Conservation (phyloP, 495 filamentous ascomycete species). For the Platismatia glauca region DNA sequence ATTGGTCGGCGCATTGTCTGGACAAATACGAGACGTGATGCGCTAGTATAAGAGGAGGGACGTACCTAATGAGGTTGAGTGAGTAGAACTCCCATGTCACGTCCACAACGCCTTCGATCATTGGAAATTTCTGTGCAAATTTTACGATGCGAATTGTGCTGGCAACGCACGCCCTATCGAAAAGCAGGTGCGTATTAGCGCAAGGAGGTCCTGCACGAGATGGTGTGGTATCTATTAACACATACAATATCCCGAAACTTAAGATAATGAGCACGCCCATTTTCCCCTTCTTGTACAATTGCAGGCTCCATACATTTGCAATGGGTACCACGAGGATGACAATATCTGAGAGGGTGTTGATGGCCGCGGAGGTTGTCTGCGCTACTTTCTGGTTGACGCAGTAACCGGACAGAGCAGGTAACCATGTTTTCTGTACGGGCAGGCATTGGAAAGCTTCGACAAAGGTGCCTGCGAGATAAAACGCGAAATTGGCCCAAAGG, state of each 20-base stretch:
- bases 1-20: not conserved
- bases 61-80: slow-evolving; percentile 9
- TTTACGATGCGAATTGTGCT: slow-evolving; percentile 1
- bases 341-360: slow-evolving; percentile 19
- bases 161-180: slow-evolving; percentile 6
- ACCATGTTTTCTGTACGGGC: slow-evolving; percentile 33
- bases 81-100: slow-evolving; percentile 11
- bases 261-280: slow-evolving; percentile 16
- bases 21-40: not conserved
- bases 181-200: not conserved
- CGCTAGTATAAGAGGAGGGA: not conserved
- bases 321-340: slow-evolving; percentile 20
- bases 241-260: slow-evolving; percentile 13
- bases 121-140: not conserved
- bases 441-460: slow-evolving; percentile 32
- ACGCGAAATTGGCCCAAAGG: slow-evolving; percentile 30
- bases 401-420: slow-evolving; percentile 24
- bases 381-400: slow-evolving; percentile 29
- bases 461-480: slow-evolving; percentile 26
- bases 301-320: slow-evolving; percentile 14
- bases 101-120: not conserved
- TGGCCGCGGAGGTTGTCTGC: slow-evolving; percentile 13
- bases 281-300: slow-evolving; percentile 16
- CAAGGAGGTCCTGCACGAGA: not conserved
- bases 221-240: not conserved